Conservation (phyloP, 2,329 filamentous ascomycete species). For the Nakataea oryzae region DNA sequence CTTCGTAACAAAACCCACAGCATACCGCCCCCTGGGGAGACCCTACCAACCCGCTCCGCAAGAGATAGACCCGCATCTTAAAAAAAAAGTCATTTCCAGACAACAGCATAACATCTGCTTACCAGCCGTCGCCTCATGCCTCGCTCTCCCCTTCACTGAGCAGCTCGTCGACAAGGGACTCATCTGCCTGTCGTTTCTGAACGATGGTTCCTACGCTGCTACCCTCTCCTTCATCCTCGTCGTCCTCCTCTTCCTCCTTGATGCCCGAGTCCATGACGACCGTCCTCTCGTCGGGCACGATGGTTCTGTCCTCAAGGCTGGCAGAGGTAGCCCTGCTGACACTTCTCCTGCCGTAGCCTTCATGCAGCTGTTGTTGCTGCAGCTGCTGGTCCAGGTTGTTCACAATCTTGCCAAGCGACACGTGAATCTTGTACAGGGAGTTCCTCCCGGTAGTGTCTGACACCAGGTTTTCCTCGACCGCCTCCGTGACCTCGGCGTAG, state of each 20-base stretch:
- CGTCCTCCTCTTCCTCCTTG: constrained; percentile 36
- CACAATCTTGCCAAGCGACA: constrained; percentile 57
- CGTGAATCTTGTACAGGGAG: constrained; percentile 57
- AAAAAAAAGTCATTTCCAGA: too few species aligned
- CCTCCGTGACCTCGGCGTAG: constrained; percentile 47
- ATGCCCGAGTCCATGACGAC: constrained; percentile 31
- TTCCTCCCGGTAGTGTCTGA: constrained; percentile 53
- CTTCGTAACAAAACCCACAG: neutral
- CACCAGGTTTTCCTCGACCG: constrained; percentile 51
- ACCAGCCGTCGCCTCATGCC: constrained; percentile 10
- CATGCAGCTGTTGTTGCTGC: constrained; percentile 11
- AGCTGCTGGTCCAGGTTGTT: constrained; percentile 40
- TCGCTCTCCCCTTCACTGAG: constrained; percentile 29
- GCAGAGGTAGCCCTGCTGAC: constrained; percentile 34
- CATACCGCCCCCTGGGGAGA: neutral
- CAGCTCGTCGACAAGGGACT: constrained; percentile 27
- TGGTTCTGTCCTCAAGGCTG: constrained; percentile 18
- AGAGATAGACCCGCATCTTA: too few species aligned
- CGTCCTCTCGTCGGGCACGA: constrained; percentile 24
- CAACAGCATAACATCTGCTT: neutral
- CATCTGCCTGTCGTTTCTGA: constrained; percentile 14
- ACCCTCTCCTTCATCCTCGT: constrained; percentile 19
- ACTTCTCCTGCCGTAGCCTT: constrained; percentile 22
- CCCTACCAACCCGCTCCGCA: neutral
- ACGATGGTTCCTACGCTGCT: constrained; percentile 14